phyloP scores from a whole-genome alignment of 495 filamentous ascomycete genomes.

The Ascodesmis nigricans region DNA sequence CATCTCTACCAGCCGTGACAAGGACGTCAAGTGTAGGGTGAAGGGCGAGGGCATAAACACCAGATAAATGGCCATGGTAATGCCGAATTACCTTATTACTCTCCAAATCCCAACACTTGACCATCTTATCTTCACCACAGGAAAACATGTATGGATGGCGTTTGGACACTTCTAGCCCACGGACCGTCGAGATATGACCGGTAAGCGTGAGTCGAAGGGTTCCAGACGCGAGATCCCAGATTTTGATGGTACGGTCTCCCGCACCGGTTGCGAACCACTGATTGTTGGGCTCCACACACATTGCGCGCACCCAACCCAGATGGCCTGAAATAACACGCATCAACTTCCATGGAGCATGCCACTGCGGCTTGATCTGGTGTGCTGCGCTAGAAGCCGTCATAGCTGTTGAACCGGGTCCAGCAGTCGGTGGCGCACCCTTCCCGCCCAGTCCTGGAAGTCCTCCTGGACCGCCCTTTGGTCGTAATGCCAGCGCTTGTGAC shows the following conservation, averaged over 20 bases:
- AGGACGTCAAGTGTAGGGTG: conserved; percentile 90
- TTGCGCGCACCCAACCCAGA: conserved; percentile 77
- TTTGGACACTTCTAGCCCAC: conserved; percentile 79
- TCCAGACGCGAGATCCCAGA: conserved; percentile 88
- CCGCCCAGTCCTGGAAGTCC: conserved; percentile 5
- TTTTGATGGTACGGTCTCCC: conserved; percentile 93
- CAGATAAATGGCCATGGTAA: conserved; percentile 92
- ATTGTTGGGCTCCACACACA: conserved; percentile 89
- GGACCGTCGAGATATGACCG: conserved; percentile 90
- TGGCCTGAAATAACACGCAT: conserved; percentile 95
- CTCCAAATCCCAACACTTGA: conserved; percentile 98
- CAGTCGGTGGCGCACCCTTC: not conserved
- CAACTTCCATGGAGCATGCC: conserved; percentile 97
- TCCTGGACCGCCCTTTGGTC: conserved; percentile 13
- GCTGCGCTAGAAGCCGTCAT: conserved; percentile 24
- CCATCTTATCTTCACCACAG: conserved; percentile 98
- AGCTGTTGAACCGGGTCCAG: conserved; percentile 11
- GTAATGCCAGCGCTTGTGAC: conserved; percentile 40
- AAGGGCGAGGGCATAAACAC: conserved; percentile 76
- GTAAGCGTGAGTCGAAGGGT: conserved; percentile 67
- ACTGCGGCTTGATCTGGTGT: conserved; percentile 60
- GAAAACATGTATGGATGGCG: conserved; percentile 95
- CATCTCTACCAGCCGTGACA: conserved; percentile 86
- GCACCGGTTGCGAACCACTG: conserved; percentile 95
- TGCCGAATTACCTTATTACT: conserved; percentile 97